Conservation (phyloP, 2,329 filamentous ascomycete genomes). For the Karstenula rhodostoma region DNA sequence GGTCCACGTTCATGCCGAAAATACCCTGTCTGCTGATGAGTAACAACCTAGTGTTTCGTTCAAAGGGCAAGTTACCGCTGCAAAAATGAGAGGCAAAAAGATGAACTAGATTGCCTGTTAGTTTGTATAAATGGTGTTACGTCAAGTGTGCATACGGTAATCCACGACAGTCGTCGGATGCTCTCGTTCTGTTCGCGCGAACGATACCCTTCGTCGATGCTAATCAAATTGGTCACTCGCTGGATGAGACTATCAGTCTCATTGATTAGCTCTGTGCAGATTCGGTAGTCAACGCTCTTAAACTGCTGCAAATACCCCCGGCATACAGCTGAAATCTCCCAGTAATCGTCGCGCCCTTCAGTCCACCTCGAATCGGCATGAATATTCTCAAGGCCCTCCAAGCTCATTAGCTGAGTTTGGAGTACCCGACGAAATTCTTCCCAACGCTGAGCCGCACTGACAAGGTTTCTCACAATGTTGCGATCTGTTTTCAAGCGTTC, state of each 20-base stretch:
- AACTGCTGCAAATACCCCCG: not conserved
- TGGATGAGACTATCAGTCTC: conserved; percentile 14
- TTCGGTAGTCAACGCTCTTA: not conserved
- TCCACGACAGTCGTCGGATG: conserved; percentile 13
- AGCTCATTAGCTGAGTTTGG: not conserved
- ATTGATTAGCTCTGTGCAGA: conserved; percentile 9
- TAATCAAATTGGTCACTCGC: conserved; percentile 13
- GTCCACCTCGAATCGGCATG: too few species aligned
- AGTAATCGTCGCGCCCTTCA: too few species aligned
- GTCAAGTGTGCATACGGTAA: not conserved
- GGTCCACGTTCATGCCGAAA: conserved; percentile 14
- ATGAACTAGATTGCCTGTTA: too few species aligned
- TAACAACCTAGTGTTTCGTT: not conserved
- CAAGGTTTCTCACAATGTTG: conserved; percentile 9
- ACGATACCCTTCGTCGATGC: conserved; percentile 12
- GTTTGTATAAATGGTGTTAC: too few species aligned
- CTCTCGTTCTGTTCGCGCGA: conserved; percentile 10
- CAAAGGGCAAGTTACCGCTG: too few species aligned
- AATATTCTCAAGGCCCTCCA: not conserved
- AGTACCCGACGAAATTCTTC: conserved; percentile 5
- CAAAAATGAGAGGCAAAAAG: too few species aligned
- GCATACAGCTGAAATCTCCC: too few species aligned
- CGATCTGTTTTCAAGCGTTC: conserved; percentile 12
- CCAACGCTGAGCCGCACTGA: conserved; percentile 11
- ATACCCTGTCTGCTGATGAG: conserved; percentile 1